These are phyloP conservation scores for Hysterangium stoloniferum DNA, from an alignment of 768 basidiomycete species.

Conservation along the genomic window DNA sequence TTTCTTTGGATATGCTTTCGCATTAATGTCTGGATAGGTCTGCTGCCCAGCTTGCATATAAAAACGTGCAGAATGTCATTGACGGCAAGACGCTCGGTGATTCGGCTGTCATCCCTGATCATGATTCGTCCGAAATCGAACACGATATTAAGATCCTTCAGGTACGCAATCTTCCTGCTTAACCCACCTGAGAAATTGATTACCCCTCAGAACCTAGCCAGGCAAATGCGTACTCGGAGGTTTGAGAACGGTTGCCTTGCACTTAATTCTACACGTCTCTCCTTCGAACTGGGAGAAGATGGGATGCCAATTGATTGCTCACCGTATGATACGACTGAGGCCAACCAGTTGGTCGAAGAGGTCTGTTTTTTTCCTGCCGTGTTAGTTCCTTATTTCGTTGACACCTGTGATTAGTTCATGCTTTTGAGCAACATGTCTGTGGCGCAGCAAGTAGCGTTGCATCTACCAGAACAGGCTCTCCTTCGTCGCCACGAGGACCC, in stretches of 20 bases:
- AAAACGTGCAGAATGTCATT: slow-evolving; percentile 74
- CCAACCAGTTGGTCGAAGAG: slow-evolving; percentile 85
- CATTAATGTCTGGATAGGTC: slow-evolving; percentile 45
- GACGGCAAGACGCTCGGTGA: slow-evolving; percentile 57
- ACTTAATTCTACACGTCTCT: slow-evolving; percentile 59
- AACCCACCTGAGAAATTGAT: not conserved
- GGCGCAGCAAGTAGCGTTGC: slow-evolving; percentile 88
- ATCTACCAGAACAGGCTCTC: slow-evolving; percentile 94
- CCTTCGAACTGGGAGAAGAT: slow-evolving; percentile 71
- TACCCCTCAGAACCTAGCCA: slow-evolving; percentile 44
- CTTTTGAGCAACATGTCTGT: slow-evolving; percentile 83
- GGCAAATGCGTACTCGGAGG: slow-evolving; percentile 62
- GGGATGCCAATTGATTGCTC: slow-evolving; percentile 77
- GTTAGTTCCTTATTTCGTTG: not conserved
- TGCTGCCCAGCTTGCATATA: slow-evolving; percentile 77
- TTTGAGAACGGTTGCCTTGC: slow-evolving; percentile 75
- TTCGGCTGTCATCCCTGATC: slow-evolving; percentile 47
- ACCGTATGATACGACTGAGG: slow-evolving; percentile 55
- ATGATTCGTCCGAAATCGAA: slow-evolving; percentile 53
- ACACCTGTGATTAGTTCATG: slow-evolving; percentile 63
- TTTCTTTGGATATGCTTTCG: slow-evolving; percentile 8
- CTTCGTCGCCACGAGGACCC: slow-evolving; percentile 92
- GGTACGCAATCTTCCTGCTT: slow-evolving; percentile 15
- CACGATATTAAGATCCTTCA: slow-evolving; percentile 68
- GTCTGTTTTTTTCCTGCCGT: slow-evolving; percentile 32